Evolutionary conservation across 768 basidiomycete species (phyloP).

Genomic region (Royoungia palumana): DNA sequence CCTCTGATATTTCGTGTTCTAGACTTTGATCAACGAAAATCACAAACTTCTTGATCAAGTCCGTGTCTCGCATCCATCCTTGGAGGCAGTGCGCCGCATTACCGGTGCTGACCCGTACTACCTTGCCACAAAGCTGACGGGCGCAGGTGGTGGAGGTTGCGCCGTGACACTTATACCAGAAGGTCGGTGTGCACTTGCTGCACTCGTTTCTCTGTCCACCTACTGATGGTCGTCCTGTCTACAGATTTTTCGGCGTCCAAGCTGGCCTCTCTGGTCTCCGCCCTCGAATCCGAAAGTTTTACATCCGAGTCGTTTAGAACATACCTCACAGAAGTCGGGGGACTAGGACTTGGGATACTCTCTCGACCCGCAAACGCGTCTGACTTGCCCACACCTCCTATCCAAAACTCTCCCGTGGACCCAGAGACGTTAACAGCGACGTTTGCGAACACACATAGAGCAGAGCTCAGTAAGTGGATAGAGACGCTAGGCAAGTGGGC

Average conservation of each 20-base stretch:
- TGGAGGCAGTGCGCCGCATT: slow-evolving; percentile 78
- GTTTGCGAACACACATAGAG: slow-evolving; percentile 27
- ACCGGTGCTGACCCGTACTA: slow-evolving; percentile 61
- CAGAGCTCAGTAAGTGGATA: slow-evolving; percentile 36
- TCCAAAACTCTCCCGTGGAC: background rate
- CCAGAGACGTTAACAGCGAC: slow-evolving; percentile 13
- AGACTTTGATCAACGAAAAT: slow-evolving; percentile 88
- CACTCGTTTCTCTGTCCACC: background rate
- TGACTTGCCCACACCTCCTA: slow-evolving; percentile 28
- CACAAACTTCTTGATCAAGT: slow-evolving; percentile 80
- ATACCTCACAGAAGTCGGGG: slow-evolving; percentile 91
- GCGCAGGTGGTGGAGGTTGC: slow-evolving; percentile 98
- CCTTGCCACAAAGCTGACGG: slow-evolving; percentile 91
- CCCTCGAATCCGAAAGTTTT: slow-evolving; percentile 39
- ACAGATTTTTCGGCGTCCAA: slow-evolving; percentile 66
- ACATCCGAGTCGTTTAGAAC: slow-evolving; percentile 38
- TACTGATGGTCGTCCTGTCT: slow-evolving; percentile 1
- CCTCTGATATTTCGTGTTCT: slow-evolving; percentile 3
- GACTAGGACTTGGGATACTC: slow-evolving; percentile 86
- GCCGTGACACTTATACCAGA: slow-evolving; percentile 94
- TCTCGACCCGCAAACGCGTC: slow-evolving; percentile 42
- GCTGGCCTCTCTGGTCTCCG: slow-evolving; percentile 55
- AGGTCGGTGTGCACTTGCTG: slow-evolving; percentile 46
- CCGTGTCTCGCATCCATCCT: slow-evolving; percentile 85
- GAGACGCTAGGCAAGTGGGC: slow-evolving; percentile 37